Evolutionary conservation across 2,329 filamentous ascomycete species (phyloP).

Genomic region (Ceratocystis ficicola): DNA sequence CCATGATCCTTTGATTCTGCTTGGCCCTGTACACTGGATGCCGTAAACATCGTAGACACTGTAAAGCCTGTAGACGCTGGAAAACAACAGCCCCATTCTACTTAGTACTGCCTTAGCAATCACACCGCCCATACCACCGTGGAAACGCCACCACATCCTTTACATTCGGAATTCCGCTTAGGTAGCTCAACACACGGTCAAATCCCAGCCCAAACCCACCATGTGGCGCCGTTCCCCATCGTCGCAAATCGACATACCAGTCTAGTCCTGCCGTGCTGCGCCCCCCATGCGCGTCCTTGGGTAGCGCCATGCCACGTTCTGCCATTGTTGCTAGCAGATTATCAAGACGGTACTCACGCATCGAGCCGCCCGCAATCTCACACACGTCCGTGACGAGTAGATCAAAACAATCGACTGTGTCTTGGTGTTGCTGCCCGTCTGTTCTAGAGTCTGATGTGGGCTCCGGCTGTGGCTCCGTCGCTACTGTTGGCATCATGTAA

Average conservation of each 20-base stretch:
- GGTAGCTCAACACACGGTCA: conserved; percentile 72
- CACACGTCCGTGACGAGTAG: conserved; percentile 74
- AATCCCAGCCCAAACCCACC: conserved; percentile 86
- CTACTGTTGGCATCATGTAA: conserved; percentile 40
- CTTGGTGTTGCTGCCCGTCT: not conserved
- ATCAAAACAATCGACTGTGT: conserved; percentile 81
- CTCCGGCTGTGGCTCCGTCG: not conserved
- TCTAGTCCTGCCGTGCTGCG: conserved; percentile 37
- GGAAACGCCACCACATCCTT: conserved; percentile 81
- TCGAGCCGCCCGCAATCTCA: conserved; percentile 77
- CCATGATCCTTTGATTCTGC: too few relatives aligned
- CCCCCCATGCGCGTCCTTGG: conserved; percentile 13
- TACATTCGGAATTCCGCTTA: conserved; percentile 69
- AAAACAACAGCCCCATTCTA: too few relatives aligned
- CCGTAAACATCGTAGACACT: too few relatives aligned
- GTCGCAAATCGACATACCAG: conserved; percentile 81
- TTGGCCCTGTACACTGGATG: too few relatives aligned
- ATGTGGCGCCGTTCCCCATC: conserved; percentile 84
- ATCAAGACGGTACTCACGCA: conserved; percentile 69
- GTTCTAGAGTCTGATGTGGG: not conserved
- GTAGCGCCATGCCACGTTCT: conserved; percentile 47
- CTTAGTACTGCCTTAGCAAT: conserved; percentile 26
- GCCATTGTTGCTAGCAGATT: conserved; percentile 60
- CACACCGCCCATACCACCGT: conserved; percentile 53
- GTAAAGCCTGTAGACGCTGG: too few relatives aligned